These are phyloP conservation scores for Apiotrichum gracile DNA, from an alignment of 1,284 basidiomycete species.

Conservation along the genomic window DNA sequence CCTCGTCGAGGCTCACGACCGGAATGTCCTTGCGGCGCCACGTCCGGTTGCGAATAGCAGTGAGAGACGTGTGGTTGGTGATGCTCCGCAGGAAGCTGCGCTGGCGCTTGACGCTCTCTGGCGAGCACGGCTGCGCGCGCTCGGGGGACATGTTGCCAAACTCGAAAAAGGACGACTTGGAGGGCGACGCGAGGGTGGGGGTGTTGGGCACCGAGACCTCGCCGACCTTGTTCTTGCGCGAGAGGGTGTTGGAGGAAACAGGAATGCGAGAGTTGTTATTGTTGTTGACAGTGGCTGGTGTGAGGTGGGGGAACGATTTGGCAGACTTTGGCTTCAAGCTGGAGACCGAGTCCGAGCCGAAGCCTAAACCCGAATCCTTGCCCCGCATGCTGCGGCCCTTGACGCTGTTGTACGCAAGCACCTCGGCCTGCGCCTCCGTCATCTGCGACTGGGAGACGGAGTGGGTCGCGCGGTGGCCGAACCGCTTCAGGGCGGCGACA, in stretches of 20 bases:
- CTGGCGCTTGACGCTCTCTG: slow-evolving; percentile 2
- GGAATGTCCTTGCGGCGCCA: background rate
- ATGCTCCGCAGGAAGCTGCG: slow-evolving; percentile 29
- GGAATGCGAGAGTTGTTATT: background rate
- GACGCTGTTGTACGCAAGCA: background rate
- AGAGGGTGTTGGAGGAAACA: background rate
- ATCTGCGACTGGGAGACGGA: background rate
- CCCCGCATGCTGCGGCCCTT: background rate
- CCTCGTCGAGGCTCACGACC: too few species aligned
- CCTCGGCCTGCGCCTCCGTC: background rate
- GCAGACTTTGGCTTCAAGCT: too few species aligned
- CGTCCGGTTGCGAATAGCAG: slow-evolving; percentile 17
- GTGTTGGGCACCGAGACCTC: background rate
- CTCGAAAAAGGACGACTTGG: too few species aligned
- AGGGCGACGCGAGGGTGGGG: background rate
- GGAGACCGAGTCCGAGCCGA: too few species aligned
- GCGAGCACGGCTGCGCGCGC: background rate
- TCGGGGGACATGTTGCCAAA: background rate
- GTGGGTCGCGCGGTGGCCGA: background rate
- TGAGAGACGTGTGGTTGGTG: slow-evolving; percentile 31
- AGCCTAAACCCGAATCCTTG: too few species aligned
- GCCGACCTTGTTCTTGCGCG: background rate
- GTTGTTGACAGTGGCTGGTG: background rate
- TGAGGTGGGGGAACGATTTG: too few species aligned
- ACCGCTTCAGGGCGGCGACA: too few species aligned